phyloP scores from a whole-genome alignment of 176 grass and related monocot genomes.

The Carex scoparia region DNA sequence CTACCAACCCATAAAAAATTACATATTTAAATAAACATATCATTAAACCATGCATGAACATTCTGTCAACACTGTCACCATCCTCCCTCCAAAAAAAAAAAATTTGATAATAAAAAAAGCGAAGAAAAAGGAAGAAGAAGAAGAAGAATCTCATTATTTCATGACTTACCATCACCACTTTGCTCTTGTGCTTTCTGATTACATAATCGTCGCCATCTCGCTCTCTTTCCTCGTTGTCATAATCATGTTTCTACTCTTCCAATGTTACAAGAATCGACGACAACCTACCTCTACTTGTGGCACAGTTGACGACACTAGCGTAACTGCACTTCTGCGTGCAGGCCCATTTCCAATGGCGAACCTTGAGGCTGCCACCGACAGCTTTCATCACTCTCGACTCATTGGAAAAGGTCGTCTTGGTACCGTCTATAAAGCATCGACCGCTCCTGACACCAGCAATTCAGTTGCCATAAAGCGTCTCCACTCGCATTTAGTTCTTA shows the following conservation, averaged over 20 bases:
- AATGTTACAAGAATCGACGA: conserved; percentile 31
- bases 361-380: conserved; percentile 55
- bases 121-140: not conserved
- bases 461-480: conserved; percentile 56
- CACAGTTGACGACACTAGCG: not conserved
- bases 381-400: conserved; percentile 52
- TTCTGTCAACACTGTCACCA: no score
- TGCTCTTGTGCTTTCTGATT: conserved; percentile 20
- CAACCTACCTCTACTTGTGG: not conserved
- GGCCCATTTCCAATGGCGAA: conserved; percentile 37
- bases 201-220: conserved; percentile 23
- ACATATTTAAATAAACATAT: not conserved
- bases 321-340: conserved; percentile 15
- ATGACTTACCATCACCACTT: conserved; percentile 19
- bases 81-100: not conserved
- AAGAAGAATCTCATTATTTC: not conserved
- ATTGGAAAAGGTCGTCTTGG: conserved; percentile 42
- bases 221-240: conserved; percentile 25
- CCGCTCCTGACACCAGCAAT: conserved; percentile 6
- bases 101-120: not conserved
- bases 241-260: conserved; percentile 26
- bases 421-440: conserved; percentile 44
- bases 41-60: not conserved
- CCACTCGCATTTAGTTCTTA: conserved; percentile 52
- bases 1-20: not conserved